Percentiles rank a stretch among this genome's conserved stretches.
Evolutionary conservation across 768 basidiomycete genomes (phyloP).

Genomic region (Lyophyllum shimeji): DNA sequence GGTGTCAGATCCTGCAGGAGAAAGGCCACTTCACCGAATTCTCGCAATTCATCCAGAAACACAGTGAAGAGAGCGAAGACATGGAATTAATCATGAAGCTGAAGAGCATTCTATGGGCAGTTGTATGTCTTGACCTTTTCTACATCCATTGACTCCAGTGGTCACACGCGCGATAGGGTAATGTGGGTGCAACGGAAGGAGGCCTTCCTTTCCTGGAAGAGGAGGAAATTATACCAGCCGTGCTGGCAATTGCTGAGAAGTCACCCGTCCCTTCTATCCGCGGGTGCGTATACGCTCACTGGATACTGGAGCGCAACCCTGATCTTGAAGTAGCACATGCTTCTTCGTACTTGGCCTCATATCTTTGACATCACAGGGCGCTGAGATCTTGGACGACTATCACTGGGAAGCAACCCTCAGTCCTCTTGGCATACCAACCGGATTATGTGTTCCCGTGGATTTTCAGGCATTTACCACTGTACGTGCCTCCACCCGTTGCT

Average conservation of each 20-base stretch:
- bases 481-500: constrained; percentile 25
- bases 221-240: constrained; percentile 87
- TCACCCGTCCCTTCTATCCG: constrained; percentile 88
- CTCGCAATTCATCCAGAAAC: constrained; percentile 84
- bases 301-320: not conserved
- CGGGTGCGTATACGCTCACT: constrained; percentile 58
- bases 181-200: constrained; percentile 86
- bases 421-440: constrained; percentile 83
- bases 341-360: constrained; percentile 95
- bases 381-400: constrained; percentile 90
- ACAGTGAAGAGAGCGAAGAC: constrained; percentile 84
- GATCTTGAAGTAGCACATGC: constrained; percentile 65
- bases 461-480: constrained; percentile 80
- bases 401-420: constrained; percentile 91
- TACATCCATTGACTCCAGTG: not conserved
- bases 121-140: constrained; percentile 57
- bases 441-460: constrained; percentile 88
- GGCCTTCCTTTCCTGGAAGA: constrained; percentile 96
- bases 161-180: constrained; percentile 58
- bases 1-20: constrained; percentile 87
- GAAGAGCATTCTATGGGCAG: constrained; percentile 96
- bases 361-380: constrained; percentile 88
- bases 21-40: constrained; percentile 92
- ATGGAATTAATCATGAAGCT: constrained; percentile 81
- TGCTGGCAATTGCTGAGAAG: constrained; percentile 88